Evolutionary conservation across 257 asterid genomes (phyloP), one percentile per base, ranked within the genome.

Genomic region (Solanum dulcamara): DNA sequence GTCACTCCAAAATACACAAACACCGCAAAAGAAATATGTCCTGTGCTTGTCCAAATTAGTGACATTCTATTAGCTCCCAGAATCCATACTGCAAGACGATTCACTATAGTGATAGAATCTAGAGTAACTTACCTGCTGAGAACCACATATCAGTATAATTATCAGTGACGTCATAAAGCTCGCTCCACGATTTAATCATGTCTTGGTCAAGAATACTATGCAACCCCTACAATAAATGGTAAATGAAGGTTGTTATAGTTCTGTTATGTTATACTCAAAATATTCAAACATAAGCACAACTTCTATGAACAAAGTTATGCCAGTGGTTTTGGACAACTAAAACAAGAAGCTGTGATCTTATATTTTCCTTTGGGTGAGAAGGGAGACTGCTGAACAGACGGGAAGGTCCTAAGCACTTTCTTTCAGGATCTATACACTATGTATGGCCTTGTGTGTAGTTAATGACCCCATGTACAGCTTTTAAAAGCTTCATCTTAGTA

Each of bases 121-220:
- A 50, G 84, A 80, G 85, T 71, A 66, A 81, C 38, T 62, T 87
- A 96, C 99, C 99, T 86, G 99, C 91, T 64, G 99, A 94, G 84
- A 93, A 91, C 99, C 99, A 96, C 86, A 86, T 87, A 71, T 96
- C 99, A 26, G 98, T 94, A 86, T 92, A 94, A 71, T 90, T 91
- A 86, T 96, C 98, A 37, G 97, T 93, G 91, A 91, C 59, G 68
- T 90, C 92, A 88, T 93, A 96, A 85, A 96, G 97, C 83, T 87
- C 88, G 38, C 89, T 93, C 98, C 93, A 94, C 72, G 89, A 85
- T 59, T 88, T 91, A 75, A 92, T 84, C 87, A 90, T 85, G 88
- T 95, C 93, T 85, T 90, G 90, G 81, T 87, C 90, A 62, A 96
- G 91, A 86, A 95, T 84, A 87, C 82, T 80, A 81, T 55, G 81